phyloP scores from a whole-genome alignment of 2,329 filamentous ascomycete species.

The Neonectria magnoliae region DNA sequence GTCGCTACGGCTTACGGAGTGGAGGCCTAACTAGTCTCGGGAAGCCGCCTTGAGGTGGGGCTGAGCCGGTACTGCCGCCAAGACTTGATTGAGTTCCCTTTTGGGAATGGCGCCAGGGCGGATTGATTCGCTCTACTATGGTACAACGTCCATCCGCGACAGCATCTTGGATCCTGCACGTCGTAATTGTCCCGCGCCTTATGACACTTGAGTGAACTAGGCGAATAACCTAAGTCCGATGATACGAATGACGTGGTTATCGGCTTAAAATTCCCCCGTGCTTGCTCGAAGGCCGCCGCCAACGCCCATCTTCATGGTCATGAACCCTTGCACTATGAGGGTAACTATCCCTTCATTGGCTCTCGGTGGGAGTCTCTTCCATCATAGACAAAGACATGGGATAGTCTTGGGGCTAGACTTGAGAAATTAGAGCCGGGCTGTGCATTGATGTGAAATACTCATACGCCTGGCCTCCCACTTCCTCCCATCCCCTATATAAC shows the following conservation, averaged over 20 bases:
- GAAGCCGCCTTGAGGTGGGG: no score
- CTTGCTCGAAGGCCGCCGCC: neutral
- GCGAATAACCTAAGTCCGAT: neutral
- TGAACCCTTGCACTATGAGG: neutral
- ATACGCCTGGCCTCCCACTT: neutral
- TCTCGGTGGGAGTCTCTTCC: neutral
- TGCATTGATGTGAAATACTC: neutral
- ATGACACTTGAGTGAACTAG: neutral
- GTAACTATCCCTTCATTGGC: neutral
- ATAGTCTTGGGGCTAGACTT: neutral
- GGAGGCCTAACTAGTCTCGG: no score
- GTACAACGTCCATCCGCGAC: neutral
- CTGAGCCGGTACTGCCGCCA: constrained; percentile 10
- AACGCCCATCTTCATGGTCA: neutral
- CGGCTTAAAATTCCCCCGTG: neutral
- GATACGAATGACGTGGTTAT: constrained; percentile 1
- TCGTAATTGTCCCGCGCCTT: neutral
- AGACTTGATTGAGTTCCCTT: constrained; percentile 20
- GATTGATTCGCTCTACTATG: no score
- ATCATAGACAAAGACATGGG: neutral
- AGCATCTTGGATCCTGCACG: neutral
- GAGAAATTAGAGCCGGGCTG: neutral
- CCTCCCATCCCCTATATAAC: constrained; percentile 4
- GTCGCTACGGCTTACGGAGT: neutral
- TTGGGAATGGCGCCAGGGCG: constrained; percentile 6